phyloP scores from a whole-genome alignment of 2,329 filamentous ascomycete genomes.

The Chaetomiaceae sp. region DNA sequence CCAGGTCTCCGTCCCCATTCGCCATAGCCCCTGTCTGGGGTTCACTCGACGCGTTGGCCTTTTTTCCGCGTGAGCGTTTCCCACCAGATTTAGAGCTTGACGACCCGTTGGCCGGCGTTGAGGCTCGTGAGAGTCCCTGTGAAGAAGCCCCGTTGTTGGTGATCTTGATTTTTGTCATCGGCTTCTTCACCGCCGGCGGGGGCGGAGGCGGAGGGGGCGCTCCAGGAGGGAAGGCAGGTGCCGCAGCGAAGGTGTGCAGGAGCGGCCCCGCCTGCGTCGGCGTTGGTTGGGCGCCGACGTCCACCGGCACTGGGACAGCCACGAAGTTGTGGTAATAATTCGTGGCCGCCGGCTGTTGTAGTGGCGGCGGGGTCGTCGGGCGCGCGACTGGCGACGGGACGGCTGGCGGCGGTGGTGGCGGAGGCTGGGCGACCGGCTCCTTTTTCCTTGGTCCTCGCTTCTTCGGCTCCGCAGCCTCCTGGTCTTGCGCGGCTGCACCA shows the following conservation, averaged over 20 bases:
- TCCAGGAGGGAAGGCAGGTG: slow-evolving; percentile 19
- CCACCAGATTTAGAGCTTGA: slow-evolving; percentile 11
- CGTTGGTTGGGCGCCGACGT: slow-evolving; percentile 1
- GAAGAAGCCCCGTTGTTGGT: slow-evolving; percentile 23
- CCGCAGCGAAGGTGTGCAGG: slow-evolving; percentile 27
- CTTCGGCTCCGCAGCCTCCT: slow-evolving; percentile 24
- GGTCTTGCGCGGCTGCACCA: slow-evolving; percentile 8
- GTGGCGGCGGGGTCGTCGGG: background rate
- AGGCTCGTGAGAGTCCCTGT: slow-evolving; percentile 16
- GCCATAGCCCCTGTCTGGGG: background rate
- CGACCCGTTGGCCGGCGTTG: slow-evolving; percentile 19
- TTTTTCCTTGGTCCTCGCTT: slow-evolving; percentile 23
- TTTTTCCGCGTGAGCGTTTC: slow-evolving; percentile 19
- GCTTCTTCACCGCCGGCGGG: slow-evolving; percentile 26
- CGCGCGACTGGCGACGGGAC: background rate
- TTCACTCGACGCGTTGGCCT: slow-evolving; percentile 1
- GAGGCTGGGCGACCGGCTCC: slow-evolving; percentile 2
- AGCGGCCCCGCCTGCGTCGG: slow-evolving; percentile 13
- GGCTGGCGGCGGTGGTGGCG: background rate
- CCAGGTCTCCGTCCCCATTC: slow-evolving; percentile 13
- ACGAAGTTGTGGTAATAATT: slow-evolving; percentile 13
- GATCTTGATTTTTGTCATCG: slow-evolving; percentile 27
- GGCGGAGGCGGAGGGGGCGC: slow-evolving; percentile 20
- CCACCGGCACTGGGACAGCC: slow-evolving; percentile 1
- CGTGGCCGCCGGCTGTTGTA: slow-evolving; percentile 3